Conservation (phyloP, 2,329 filamentous ascomycete genomes). For the Pseudocercospora macadamiae region DNA sequence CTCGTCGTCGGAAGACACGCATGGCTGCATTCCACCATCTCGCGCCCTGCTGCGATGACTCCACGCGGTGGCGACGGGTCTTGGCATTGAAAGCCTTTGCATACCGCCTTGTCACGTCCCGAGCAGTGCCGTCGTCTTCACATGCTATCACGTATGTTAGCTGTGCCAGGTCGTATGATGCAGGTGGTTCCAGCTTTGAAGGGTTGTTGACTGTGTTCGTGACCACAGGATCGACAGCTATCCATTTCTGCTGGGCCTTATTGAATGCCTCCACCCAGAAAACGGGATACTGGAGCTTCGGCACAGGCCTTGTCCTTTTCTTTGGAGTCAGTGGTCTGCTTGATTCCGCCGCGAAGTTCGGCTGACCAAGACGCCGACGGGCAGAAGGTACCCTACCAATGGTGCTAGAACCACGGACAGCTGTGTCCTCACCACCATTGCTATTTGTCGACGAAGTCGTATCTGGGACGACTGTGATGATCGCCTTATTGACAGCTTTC, state of each 20-base stretch:
- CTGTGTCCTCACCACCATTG: conserved; percentile 26
- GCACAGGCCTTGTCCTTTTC: conserved; percentile 51
- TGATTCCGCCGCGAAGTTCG: conserved; percentile 27
- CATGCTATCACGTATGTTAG: conserved; percentile 86
- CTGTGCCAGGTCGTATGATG: conserved; percentile 73
- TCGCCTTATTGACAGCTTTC: conserved; percentile 41
- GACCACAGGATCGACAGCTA: conserved; percentile 81
- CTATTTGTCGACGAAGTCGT: neutral
- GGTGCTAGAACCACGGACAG: conserved; percentile 24
- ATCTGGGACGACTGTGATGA: conserved; percentile 40
- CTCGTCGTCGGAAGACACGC: conserved; percentile 47
- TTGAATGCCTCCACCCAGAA: conserved; percentile 97
- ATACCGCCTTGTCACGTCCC: conserved; percentile 87
- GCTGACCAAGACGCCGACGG: conserved; percentile 39
- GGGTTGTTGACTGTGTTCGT: conserved; percentile 78
- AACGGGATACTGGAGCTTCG: conserved; percentile 76
- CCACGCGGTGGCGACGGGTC: conserved; percentile 79
- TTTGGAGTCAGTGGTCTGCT: conserved; percentile 14
- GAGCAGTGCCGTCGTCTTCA: conserved; percentile 74
- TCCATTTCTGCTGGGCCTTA: conserved; percentile 84
- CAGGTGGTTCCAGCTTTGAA: conserved; percentile 77
- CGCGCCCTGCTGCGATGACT: conserved; percentile 61
- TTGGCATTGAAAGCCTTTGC: conserved; percentile 88
- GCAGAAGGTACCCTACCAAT: conserved; percentile 34
- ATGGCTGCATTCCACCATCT: conserved; percentile 59